These are phyloP conservation scores for Thermothelomyces thermophilus DNA, from an alignment of 2,329 filamentous ascomycete species.

Conservation along the genomic window DNA sequence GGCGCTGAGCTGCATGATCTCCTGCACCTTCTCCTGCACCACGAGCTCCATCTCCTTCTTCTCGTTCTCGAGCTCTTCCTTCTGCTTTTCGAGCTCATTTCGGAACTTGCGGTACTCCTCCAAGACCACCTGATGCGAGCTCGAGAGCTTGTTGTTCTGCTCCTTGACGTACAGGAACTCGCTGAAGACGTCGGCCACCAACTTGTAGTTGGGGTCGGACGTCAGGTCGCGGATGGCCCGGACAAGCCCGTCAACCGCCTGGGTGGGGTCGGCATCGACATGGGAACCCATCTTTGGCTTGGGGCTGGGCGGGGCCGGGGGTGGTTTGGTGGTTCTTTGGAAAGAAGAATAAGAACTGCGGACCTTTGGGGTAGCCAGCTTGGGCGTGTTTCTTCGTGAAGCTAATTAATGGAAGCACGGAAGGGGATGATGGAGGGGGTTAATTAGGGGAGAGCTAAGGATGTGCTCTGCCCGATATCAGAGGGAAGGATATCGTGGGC, in stretches of 20 bases:
- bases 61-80: slow-evolving; percentile 24
- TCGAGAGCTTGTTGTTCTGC: slow-evolving; percentile 29
- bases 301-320: slow-evolving; percentile 1
- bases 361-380: slow-evolving; percentile 14
- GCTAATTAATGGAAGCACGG: neutral
- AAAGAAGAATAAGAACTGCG: neutral
- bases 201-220: slow-evolving; percentile 31
- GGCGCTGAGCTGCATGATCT: slow-evolving; percentile 25
- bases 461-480: slow-evolving; percentile 1
- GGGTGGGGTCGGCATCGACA: slow-evolving; percentile 21
- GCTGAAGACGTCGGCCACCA: slow-evolving; percentile 30
- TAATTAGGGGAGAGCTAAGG: neutral
- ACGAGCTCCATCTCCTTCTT: slow-evolving; percentile 25
- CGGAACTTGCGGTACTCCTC: slow-evolving; percentile 32
- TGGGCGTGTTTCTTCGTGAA: slow-evolving; percentile 2
- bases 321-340: slow-evolving; percentile 3
- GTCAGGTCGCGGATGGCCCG: slow-evolving; percentile 31
- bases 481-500: slow-evolving; percentile 14
- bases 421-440: neutral
- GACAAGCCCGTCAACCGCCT: slow-evolving; percentile 30
- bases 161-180: slow-evolving; percentile 30
- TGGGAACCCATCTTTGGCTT: slow-evolving; percentile 20
- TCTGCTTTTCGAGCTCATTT: slow-evolving; percentile 28
- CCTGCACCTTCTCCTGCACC: slow-evolving; percentile 24
- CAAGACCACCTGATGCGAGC: slow-evolving; percentile 28